These are phyloP conservation scores for Aegilops speltoides DNA, from an alignment of 176 grass and related monocot species.

Conservation along the genomic window DNA sequence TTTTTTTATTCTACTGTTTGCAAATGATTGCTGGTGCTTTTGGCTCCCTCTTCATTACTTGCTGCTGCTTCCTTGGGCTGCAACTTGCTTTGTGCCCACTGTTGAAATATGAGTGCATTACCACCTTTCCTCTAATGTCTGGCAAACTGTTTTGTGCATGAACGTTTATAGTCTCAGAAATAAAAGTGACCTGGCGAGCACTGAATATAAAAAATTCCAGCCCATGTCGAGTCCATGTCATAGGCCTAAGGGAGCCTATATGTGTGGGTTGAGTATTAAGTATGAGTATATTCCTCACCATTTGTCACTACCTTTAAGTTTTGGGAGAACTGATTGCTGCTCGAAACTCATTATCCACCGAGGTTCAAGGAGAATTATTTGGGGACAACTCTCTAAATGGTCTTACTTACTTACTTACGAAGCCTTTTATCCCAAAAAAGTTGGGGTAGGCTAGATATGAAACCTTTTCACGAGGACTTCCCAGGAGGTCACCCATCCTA, in stretches of 20 bases:
- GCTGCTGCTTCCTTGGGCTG: background rate
- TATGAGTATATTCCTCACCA: background rate
- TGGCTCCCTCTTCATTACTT: background rate
- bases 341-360: background rate
- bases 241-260: background rate
- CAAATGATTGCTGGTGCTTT: background rate
- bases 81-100: background rate
- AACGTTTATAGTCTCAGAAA: background rate
- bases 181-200: background rate
- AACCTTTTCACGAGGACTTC: too few species aligned
- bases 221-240: background rate
- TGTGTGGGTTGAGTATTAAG: background rate
- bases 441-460: too few species aligned
- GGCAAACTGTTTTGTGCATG: background rate
- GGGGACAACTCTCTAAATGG: background rate
- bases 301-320: background rate
- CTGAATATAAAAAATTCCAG: background rate
- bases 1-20: background rate
- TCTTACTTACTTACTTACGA: too few species aligned
- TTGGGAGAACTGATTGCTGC: background rate
- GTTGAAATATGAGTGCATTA: background rate
- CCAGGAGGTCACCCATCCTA: too few species aligned
- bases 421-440: too few species aligned
- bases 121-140: background rate
- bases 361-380: background rate